These are phyloP conservation scores for Fusarium austroafricanum DNA, from an alignment of 2,329 filamentous ascomycete species.

Conservation along the genomic window DNA sequence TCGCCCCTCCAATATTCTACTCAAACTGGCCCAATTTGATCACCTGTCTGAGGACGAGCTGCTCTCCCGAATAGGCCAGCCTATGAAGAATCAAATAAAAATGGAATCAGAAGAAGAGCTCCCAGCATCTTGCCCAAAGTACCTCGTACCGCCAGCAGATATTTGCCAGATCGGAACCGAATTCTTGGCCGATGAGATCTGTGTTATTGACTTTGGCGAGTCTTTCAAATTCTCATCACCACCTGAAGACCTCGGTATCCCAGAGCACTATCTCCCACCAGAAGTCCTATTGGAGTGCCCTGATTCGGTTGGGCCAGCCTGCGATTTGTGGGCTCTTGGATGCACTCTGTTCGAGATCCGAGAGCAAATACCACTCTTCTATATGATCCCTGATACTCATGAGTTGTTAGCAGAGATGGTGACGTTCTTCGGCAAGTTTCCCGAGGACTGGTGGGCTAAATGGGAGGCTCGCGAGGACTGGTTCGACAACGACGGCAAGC, in stretches of 20 bases:
- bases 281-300: conserved; percentile 43
- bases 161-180: background rate
- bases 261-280: conserved; percentile 46
- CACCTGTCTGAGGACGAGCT: conserved; percentile 39
- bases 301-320: conserved; percentile 22
- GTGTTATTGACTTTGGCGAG: conserved; percentile 44
- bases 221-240: conserved; percentile 27
- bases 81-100: conserved; percentile 2
- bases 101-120: conserved; percentile 12
- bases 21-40: conserved; percentile 38
- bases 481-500: conserved; percentile 38
- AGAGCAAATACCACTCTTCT: conserved; percentile 45
- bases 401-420: conserved; percentile 47
- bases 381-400: conserved; percentile 46
- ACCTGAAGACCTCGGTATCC: conserved; percentile 44
- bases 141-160: conserved; percentile 39
- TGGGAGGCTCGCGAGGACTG: conserved; percentile 43
- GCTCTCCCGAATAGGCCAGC: conserved; percentile 28
- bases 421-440: conserved; percentile 48
- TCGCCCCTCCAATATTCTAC: conserved; percentile 45
- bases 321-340: conserved; percentile 51
- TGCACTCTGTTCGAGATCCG: conserved; percentile 52
- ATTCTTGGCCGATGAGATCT: conserved; percentile 32
- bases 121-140: conserved; percentile 32
- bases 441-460: conserved; percentile 47